These are phyloP conservation scores for Paraconiothyrium sp. DNA, from an alignment of 2,329 filamentous ascomycete genomes.

Conservation along the genomic window DNA sequence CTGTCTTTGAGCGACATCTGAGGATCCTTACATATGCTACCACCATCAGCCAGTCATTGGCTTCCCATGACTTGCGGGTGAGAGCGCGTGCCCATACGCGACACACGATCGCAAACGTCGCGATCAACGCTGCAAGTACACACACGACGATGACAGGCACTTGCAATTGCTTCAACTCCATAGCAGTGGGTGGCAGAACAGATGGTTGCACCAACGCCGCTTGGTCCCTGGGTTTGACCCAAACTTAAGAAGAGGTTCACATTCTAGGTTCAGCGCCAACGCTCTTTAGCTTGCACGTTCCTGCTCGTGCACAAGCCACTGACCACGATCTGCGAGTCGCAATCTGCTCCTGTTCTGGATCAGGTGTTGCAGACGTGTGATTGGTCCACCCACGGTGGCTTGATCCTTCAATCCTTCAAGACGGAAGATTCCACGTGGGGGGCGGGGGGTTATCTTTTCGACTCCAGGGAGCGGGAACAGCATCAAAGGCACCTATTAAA, in stretches of 20 bases:
- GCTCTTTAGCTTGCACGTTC: neutral
- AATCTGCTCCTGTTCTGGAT: neutral
- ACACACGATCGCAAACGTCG: conserved; percentile 12
- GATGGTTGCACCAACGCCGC: conserved; percentile 1
- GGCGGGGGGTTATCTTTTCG: neutral
- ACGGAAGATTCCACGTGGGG: conserved; percentile 3
- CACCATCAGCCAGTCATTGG: conserved; percentile 20
- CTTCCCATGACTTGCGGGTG: conserved; percentile 11
- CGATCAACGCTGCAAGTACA: conserved; percentile 1
- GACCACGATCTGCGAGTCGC: neutral
- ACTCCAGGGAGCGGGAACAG: neutral
- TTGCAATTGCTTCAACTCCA: conserved; percentile 8
- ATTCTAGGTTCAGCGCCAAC: neutral
- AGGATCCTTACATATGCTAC: conserved; percentile 18
- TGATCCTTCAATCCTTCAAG: neutral
- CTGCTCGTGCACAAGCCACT: neutral
- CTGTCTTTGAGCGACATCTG: too few species aligned
- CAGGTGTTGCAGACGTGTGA: neutral
- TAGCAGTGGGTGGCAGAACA: neutral
- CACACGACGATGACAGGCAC: conserved; percentile 8
- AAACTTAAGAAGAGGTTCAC: neutral
- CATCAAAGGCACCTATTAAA: neutral
- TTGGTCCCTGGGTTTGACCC: neutral
- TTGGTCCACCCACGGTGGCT: neutral
- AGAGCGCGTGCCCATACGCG: conserved; percentile 11